Conservation (phyloP, 257 asterid genomes). For the Solanum sitiens region DNA sequence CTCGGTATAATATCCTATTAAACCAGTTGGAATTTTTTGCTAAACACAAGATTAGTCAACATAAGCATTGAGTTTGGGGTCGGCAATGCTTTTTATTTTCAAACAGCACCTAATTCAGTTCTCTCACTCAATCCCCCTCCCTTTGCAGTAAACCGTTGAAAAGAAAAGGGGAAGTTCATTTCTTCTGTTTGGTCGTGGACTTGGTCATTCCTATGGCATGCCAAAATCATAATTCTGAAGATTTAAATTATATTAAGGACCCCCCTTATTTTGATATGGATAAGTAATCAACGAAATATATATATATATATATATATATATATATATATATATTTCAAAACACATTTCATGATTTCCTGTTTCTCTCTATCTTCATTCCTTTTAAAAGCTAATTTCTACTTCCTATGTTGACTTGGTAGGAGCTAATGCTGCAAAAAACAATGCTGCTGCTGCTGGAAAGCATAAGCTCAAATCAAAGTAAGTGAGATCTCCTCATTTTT, state of each 20-base stretch:
- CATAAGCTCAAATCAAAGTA: slow-evolving; percentile 31
- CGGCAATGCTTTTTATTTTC: not conserved
- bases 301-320: not conserved
- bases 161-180: not conserved
- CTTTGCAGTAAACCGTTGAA: not conserved
- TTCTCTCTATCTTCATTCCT: not conserved
- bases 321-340: not conserved
- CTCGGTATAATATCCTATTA: not conserved
- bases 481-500: slow-evolving; percentile 10
- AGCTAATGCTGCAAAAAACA: slow-evolving; percentile 12
- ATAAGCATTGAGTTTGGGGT: not conserved
- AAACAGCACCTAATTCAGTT: not conserved
- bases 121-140: not conserved
- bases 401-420: slow-evolving; percentile 23
- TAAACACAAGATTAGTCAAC: not conserved
- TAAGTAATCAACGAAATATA: not conserved
- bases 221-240: not conserved
- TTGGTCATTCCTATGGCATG: not conserved
- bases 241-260: not conserved
- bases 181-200: not conserved
- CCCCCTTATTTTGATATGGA: not conserved
- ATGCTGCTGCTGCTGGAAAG: slow-evolving; percentile 5
- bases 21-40: not conserved
- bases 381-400: slow-evolving; percentile 1
- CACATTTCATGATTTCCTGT: not conserved